Evolutionary conservation across 129 eudicot species (phyloP).

Genomic region (Lactuca saligna): DNA sequence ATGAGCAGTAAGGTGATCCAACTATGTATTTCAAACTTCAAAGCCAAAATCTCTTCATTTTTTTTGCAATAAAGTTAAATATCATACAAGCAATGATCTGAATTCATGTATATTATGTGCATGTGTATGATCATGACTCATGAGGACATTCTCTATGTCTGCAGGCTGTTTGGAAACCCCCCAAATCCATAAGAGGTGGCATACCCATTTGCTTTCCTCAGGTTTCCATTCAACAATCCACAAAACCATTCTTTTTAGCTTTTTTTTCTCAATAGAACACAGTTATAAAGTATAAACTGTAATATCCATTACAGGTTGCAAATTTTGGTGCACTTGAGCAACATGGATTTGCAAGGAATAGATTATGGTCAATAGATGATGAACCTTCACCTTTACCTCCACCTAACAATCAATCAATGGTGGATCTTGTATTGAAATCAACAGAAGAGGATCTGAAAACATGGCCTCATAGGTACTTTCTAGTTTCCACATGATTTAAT

Average conservation of each 20-base stretch:
- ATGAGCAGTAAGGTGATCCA: conserved; percentile 67
- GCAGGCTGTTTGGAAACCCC: conserved; percentile 66
- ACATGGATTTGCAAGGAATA: conserved; percentile 87
- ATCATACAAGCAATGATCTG: neutral
- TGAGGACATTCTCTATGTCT: conserved; percentile 19
- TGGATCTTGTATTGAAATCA: conserved; percentile 71
- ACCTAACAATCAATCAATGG: conserved; percentile 58
- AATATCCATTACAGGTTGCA: conserved; percentile 48
- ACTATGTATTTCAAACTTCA: neutral
- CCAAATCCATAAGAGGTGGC: conserved; percentile 80
- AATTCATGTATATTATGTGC: neutral
- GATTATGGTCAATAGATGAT: conserved; percentile 68
- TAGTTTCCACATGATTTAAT: neutral
- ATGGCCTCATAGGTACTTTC: conserved; percentile 73
- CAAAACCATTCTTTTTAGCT: neutral
- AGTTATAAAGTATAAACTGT: conserved; percentile 21
- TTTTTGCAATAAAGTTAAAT: neutral
- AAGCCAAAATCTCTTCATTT: neutral
- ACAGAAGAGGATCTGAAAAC: conserved; percentile 81
- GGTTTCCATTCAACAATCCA: conserved; percentile 40
- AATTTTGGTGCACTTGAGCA: conserved; percentile 73
- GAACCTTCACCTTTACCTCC: conserved; percentile 77
- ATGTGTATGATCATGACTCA: neutral
- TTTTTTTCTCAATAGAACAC: conserved; percentile 9
- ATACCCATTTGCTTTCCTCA: conserved; percentile 84